Percentiles rank a stretch among this genome's conserved stretches.
Evolutionary conservation across 1,284 basidiomycete genomes (phyloP).

Genomic region (Trichosporon coremiiforme): DNA sequence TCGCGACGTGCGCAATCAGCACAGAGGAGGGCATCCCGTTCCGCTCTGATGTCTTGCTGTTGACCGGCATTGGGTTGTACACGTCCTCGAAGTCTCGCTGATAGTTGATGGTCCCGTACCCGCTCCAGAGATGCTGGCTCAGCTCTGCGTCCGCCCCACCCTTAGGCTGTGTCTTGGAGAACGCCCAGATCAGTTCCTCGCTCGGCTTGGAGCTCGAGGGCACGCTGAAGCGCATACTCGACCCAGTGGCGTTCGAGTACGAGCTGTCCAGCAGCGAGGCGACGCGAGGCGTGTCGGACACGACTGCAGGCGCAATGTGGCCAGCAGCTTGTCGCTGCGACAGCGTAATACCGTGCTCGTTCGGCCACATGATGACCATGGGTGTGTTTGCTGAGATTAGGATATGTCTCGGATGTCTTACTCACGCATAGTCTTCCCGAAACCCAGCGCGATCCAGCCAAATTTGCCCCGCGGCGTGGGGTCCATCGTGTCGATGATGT

Average conservation of each 20-base stretch:
- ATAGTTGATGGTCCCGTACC: constrained; percentile 9
- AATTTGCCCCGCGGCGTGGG: constrained; percentile 19
- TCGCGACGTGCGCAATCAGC: constrained; percentile 63
- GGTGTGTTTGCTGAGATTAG: constrained; percentile 55
- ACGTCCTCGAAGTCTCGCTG: background rate
- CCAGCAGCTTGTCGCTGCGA: constrained; percentile 63
- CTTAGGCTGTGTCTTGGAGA: constrained; percentile 57
- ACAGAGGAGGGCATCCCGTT: constrained; percentile 20
- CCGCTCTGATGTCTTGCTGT: background rate
- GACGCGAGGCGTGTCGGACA: constrained; percentile 57
- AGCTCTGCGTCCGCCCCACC: constrained; percentile 51
- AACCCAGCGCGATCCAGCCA: constrained; percentile 27
- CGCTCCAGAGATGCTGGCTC: constrained; percentile 54
- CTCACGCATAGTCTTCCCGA: constrained; percentile 29
- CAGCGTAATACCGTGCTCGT: constrained; percentile 62
- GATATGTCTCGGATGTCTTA: background rate
- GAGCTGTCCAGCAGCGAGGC: constrained; percentile 59
- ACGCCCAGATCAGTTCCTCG: constrained; percentile 62
- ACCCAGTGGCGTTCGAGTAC: constrained; percentile 39
- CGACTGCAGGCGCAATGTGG: constrained; percentile 60
- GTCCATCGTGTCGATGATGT: background rate
- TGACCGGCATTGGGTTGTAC: background rate
- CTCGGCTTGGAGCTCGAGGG: constrained; percentile 56
- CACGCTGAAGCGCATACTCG: constrained; percentile 59
- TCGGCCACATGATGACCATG: constrained; percentile 70